phyloP scores from a whole-genome alignment of 495 filamentous ascomycete species.

The Penicillium verhagenii region DNA sequence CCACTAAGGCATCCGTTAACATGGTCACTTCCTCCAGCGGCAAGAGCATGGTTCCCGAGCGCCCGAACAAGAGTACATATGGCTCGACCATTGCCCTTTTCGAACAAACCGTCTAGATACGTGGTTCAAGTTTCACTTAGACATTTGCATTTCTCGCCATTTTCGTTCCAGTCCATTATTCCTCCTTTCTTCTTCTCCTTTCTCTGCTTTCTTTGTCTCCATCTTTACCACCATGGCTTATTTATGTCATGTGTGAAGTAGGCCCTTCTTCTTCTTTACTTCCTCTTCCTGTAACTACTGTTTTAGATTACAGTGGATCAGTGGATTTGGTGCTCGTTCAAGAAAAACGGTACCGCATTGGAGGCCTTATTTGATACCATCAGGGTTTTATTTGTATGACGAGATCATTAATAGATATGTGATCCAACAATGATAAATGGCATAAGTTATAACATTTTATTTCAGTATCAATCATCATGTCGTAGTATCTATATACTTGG shows the following conservation, averaged over 20 bases:
- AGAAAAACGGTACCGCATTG: background rate
- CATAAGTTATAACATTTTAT: background rate
- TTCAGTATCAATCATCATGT: no score
- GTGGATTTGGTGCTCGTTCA: background rate
- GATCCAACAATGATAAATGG: conserved; percentile 19
- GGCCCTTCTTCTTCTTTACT: background rate
- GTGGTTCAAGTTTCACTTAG: background rate
- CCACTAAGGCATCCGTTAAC: conserved; percentile 82
- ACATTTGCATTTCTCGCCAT: background rate
- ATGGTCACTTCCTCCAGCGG: conserved; percentile 68
- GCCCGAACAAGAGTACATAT: conserved; percentile 68
- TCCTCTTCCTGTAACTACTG: no score
- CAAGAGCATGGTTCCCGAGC: conserved; percentile 53
- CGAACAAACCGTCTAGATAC: conserved; percentile 32
- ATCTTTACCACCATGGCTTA: background rate
- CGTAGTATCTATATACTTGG: no score
- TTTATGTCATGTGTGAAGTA: background rate
- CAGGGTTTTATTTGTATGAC: conserved; percentile 3
- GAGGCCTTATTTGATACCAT: conserved; percentile 16
- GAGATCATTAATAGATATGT: conserved; percentile 23
- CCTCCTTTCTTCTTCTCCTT: background rate
- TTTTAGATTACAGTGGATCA: background rate
- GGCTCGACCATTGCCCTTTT: conserved; percentile 74
- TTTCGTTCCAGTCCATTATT: background rate
- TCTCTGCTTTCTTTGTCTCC: background rate